These are phyloP conservation scores for Lyophyllum shimeji DNA, from an alignment of 768 basidiomycete species.

Conservation along the genomic window DNA sequence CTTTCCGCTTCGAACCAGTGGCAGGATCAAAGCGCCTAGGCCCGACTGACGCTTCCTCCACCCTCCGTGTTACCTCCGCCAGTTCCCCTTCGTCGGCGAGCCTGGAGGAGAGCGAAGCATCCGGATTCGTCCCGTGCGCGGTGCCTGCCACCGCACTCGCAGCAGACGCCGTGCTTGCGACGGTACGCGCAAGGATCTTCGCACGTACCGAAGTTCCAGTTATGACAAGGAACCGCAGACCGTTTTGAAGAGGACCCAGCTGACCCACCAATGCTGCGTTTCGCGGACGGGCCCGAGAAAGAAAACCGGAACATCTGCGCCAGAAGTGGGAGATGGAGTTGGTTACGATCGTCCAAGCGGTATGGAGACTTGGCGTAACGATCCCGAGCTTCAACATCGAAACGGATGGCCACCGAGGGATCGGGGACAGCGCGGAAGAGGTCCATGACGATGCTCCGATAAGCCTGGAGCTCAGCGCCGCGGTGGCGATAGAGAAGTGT, in stretches of 20 bases:
- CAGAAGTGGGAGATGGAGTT: constrained; percentile 6
- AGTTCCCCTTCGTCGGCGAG: neutral
- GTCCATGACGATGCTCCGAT: constrained; percentile 7
- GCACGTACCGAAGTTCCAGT: constrained; percentile 13
- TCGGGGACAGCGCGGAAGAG: constrained; percentile 11
- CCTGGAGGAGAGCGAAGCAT: neutral
- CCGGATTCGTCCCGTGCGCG: constrained; percentile 4
- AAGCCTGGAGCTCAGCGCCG: constrained; percentile 1
- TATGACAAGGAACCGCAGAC: neutral
- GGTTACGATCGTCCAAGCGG: constrained; percentile 13
- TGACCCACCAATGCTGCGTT: too few species aligned
- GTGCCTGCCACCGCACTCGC: constrained; percentile 10
- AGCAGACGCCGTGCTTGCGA: constrained; percentile 8
- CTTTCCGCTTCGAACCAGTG: neutral
- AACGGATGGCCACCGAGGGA: constrained; percentile 1
- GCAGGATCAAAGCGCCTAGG: neutral
- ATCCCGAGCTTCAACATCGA: constrained; percentile 10
- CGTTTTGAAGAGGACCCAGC: neutral
- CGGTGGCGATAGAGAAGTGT: constrained; percentile 14
- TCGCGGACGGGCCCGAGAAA: neutral
- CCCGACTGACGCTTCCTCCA: neutral
- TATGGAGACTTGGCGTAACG: constrained; percentile 11
- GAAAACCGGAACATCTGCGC: constrained; percentile 1
- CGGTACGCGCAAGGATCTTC: constrained; percentile 3
- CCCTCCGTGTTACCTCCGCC: neutral